Evolutionary conservation across 2,329 filamentous ascomycete genomes (phyloP).

Genomic region (Microsporum audouinii): DNA sequence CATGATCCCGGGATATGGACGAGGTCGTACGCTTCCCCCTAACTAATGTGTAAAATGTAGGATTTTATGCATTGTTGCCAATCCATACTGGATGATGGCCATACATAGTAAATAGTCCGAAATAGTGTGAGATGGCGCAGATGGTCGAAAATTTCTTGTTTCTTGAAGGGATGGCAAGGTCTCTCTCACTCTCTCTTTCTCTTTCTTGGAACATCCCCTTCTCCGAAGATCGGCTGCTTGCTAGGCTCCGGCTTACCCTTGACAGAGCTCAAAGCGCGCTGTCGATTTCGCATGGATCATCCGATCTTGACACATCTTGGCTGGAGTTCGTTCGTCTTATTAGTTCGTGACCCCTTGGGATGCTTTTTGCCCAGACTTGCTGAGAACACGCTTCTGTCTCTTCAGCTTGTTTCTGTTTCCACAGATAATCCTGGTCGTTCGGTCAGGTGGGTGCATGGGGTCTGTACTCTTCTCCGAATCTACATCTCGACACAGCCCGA

Average conservation of each 20-base stretch:
- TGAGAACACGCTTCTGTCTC: background rate
- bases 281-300: constrained; percentile 1
- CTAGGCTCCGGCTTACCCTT: background rate
- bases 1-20: background rate
- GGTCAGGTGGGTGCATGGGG: background rate
- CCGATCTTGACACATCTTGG: constrained; percentile 3
- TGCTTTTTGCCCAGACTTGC: background rate
- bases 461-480: background rate
- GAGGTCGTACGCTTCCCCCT: background rate
- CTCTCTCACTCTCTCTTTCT: background rate
- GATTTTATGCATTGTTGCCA: background rate
- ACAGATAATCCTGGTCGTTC: background rate
- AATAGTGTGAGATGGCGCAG: constrained; percentile 1
- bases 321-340: background rate
- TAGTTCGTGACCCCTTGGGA: background rate
- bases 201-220: background rate
- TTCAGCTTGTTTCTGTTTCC: background rate
- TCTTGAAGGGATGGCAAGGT: background rate
- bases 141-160: background rate
- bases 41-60: background rate
- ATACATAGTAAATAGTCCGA: constrained; percentile 3
- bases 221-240: background rate
- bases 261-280: constrained; percentile 1
- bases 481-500: background rate
- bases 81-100: background rate